A percentile compares a stretch with the other conserved stretches of the same genome.
These are phyloP conservation scores for Alloteropsis semialata DNA, from an alignment of 176 grass and related monocot genomes.

Conservation along the genomic window DNA sequence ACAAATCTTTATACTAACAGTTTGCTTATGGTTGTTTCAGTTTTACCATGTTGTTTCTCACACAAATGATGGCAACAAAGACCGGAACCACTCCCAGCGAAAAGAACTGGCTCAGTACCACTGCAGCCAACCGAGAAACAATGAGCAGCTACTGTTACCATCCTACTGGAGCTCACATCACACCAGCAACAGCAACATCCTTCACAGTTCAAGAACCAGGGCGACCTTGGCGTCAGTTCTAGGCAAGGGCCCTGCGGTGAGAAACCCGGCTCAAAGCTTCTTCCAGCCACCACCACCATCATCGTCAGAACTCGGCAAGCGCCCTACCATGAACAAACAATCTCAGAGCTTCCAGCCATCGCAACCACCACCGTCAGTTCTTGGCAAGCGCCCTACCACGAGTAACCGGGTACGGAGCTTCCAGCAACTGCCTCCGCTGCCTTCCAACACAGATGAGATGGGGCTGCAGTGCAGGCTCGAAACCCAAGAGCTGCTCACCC, in stretches of 20 bases:
- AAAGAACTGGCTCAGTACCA: not conserved
- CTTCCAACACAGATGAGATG: not conserved
- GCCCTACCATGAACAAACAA: not conserved
- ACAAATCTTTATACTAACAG: not conserved
- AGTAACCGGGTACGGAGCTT: not conserved
- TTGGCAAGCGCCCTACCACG: not conserved
- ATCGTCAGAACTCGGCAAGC: not conserved
- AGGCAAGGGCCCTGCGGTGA: not conserved
- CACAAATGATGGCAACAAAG: not conserved
- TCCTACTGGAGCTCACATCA: not conserved
- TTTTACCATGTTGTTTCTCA: not conserved
- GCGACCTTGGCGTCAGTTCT: not conserved
- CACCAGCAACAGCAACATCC: not conserved
- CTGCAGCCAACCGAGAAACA: not conserved
- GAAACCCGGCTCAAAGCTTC: not conserved
- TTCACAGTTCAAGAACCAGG: not conserved
- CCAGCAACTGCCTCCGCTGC: not conserved
- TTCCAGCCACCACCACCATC: not conserved
- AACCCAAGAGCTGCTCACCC: not conserved
- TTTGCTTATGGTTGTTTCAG: not conserved
- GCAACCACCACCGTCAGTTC: not conserved
- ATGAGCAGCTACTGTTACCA: not conserved
- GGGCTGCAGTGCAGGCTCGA: not conserved
- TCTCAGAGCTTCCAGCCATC: not conserved
- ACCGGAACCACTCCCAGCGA: not conserved